phyloP scores from a whole-genome alignment of 495 filamentous ascomycete species.

The Penicillium macrosclerotiorum region DNA sequence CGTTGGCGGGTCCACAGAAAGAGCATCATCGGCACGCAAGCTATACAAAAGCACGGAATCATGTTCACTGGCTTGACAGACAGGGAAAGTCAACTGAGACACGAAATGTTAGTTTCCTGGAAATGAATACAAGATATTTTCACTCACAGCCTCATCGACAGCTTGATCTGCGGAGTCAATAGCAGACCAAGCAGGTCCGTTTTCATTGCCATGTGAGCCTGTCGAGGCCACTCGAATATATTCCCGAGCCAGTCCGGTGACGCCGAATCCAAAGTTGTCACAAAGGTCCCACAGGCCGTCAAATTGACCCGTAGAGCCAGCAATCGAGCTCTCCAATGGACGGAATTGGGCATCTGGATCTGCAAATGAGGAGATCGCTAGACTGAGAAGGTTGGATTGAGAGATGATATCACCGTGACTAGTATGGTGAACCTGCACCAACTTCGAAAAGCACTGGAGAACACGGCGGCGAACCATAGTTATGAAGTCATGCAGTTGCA shows the following conservation, averaged over 20 bases:
- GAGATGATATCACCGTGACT: constrained; percentile 79
- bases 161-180: constrained; percentile 62
- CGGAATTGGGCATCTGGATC: constrained; percentile 85
- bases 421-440: constrained; percentile 80
- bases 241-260: constrained; percentile 78
- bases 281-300: constrained; percentile 93
- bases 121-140: not conserved
- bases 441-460: constrained; percentile 87
- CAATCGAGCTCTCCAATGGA: constrained; percentile 88
- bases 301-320: constrained; percentile 83
- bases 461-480: constrained; percentile 93
- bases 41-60: constrained; percentile 84
- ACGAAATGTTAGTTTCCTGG: constrained; percentile 9
- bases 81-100: constrained; percentile 65
- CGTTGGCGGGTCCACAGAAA: constrained; percentile 74
- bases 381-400: constrained; percentile 90
- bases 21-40: constrained; percentile 38
- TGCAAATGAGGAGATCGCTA: constrained; percentile 87
- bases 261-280: constrained; percentile 91
- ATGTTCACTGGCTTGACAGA: constrained; percentile 82
- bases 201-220: constrained; percentile 62
- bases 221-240: constrained; percentile 70
- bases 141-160: constrained; percentile 65
- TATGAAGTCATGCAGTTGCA: constrained; percentile 88
- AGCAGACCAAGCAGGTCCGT: constrained; percentile 58